phyloP scores from a whole-genome alignment of 2,329 filamentous ascomycete genomes.

The Helicocarpus griseus region DNA sequence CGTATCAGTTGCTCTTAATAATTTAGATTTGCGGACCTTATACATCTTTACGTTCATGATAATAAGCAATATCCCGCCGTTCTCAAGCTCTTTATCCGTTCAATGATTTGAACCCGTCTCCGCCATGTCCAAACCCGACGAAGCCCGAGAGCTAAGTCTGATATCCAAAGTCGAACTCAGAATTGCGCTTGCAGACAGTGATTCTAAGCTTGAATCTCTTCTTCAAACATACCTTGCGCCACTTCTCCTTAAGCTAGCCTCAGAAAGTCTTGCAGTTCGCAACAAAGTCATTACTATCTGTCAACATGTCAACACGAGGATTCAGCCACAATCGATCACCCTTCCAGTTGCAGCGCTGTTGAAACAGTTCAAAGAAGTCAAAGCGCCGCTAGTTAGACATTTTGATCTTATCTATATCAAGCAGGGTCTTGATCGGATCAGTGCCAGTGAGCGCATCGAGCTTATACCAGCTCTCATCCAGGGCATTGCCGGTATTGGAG shows the following conservation, averaged over 20 bases:
- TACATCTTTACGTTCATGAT: background rate
- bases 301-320: conserved; percentile 59
- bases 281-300: conserved; percentile 66
- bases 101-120: background rate
- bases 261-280: conserved; percentile 68
- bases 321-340: conserved; percentile 55
- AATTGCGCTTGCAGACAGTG: conserved; percentile 73
- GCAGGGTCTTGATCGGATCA: conserved; percentile 61
- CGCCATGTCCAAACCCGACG: conserved; percentile 17
- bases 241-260: conserved; percentile 75
- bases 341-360: conserved; percentile 76
- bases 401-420: conserved; percentile 85
- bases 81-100: background rate
- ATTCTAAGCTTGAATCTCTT: conserved; percentile 68
- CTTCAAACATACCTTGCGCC: conserved; percentile 72
- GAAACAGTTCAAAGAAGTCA: conserved; percentile 77
- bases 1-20: background rate
- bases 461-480: conserved; percentile 62
- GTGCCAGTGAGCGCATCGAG: conserved; percentile 54
- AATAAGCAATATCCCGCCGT: background rate
- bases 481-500: conserved; percentile 41
- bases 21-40: too few species aligned
- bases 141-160: conserved; percentile 62
- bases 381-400: conserved; percentile 67
- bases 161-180: conserved; percentile 78